Evolutionary conservation across 495 filamentous ascomycete genomes (phyloP).

Genomic region (Penicillium lagena): DNA sequence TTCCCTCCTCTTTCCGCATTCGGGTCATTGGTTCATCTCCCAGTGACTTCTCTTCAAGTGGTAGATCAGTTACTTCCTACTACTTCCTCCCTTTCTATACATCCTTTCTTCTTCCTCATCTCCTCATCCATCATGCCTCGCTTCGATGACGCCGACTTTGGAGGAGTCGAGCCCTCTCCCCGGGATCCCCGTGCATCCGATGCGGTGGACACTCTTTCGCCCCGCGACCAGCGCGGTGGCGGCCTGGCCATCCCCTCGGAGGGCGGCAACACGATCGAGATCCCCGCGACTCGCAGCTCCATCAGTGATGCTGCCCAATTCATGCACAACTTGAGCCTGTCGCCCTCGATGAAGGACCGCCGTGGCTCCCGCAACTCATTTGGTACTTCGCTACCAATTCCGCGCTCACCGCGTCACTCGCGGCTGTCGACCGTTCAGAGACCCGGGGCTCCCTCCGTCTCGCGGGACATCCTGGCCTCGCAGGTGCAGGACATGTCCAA

Average conservation of each 20-base stretch:
- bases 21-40: constrained; percentile 4
- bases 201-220: constrained; percentile 15
- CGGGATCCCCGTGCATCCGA: constrained; percentile 17
- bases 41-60: constrained; percentile 1
- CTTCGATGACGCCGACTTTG: constrained; percentile 54
- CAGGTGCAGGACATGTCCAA: constrained; percentile 66
- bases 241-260: constrained; percentile 45
- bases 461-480: constrained; percentile 63
- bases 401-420: constrained; percentile 61
- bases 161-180: constrained; percentile 28
- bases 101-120: constrained; percentile 3
- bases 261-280: constrained; percentile 54
- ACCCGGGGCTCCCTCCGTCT: constrained; percentile 38
- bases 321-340: constrained; percentile 67
- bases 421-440: constrained; percentile 52
- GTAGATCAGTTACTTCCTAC: constrained; percentile 2
- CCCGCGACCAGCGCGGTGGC: constrained; percentile 19
- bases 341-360: constrained; percentile 60
- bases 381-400: constrained; percentile 70
- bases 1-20: background rate
- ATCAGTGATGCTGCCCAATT: constrained; percentile 61
- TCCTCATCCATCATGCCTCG: constrained; percentile 49
- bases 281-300: constrained; percentile 63
- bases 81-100: constrained; percentile 5
- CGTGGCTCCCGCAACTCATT: constrained; percentile 74